These are phyloP conservation scores for Zygoascus tannicola DNA, from an alignment of 805 yeast genomes.

Conservation along the genomic window DNA sequence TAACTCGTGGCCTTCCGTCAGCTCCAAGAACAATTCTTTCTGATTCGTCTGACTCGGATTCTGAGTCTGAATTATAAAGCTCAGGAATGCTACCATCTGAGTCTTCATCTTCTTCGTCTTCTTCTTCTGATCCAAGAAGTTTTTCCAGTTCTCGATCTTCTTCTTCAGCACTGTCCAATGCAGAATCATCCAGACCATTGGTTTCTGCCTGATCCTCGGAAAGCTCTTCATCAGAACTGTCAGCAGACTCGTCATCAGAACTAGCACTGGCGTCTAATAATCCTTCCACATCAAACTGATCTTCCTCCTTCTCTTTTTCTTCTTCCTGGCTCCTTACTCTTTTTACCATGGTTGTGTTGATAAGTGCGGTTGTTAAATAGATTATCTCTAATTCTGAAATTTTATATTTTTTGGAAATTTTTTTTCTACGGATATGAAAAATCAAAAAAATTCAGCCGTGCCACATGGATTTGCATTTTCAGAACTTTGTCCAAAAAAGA, in stretches of 20 bases:
- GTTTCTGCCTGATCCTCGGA: constrained; percentile 16
- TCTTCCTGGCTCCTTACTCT: not conserved
- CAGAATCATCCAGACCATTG: too few relatives aligned
- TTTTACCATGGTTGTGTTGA: not conserved
- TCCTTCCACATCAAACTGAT: constrained; percentile 12
- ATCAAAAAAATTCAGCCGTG: too few relatives aligned
- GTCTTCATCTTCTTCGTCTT: constrained; percentile 18
- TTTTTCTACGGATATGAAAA: too few relatives aligned
- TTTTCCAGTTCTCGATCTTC: constrained; percentile 22
- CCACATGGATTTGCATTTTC: too few relatives aligned
- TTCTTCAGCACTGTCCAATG: constrained; percentile 18
- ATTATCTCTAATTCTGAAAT: too few relatives aligned
- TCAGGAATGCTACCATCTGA: constrained; percentile 38
- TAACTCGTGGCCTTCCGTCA: constrained; percentile 71
- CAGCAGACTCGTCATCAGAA: constrained; percentile 18
- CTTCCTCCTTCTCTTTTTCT: constrained; percentile 9
- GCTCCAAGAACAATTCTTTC: constrained; percentile 31
- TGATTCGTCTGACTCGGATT: constrained; percentile 27
- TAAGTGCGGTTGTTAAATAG: too few relatives aligned
- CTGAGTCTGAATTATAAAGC: constrained; percentile 41
- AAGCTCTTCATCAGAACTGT: constrained; percentile 18
- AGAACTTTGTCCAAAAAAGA: too few relatives aligned
- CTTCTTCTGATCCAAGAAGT: constrained; percentile 16
- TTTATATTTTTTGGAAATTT: not conserved
- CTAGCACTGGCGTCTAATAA: constrained; percentile 17